Evolutionary conservation across 148 eudicot species (phyloP).

Genomic region (Diospyros kaki): DNA sequence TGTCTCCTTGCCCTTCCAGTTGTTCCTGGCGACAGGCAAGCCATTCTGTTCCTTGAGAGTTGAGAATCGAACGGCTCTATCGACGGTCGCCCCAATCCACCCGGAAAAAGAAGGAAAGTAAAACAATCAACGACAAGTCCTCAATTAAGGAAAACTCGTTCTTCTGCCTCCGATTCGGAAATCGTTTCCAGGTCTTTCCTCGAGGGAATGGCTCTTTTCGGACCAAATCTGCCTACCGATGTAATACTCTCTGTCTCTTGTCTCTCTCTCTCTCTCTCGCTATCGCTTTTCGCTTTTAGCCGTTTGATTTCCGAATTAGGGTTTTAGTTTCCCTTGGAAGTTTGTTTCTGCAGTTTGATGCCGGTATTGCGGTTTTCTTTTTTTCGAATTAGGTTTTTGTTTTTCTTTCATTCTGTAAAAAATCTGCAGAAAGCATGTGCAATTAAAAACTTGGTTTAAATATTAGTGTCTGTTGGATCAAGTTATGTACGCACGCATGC

Average conservation of each 20-base stretch:
- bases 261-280: conserved; percentile 6
- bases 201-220: not conserved
- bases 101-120: no score
- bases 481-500: no score
- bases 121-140: no score
- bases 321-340: not conserved
- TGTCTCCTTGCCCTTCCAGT: no score
- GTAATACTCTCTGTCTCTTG: conserved; percentile 1
- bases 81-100: no score
- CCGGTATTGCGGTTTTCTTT: not conserved
- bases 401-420: not conserved
- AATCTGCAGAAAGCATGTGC: no score
- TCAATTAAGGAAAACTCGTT: not conserved
- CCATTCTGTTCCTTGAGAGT: no score
- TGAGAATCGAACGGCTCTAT: no score
- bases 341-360: not conserved
- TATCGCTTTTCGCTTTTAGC: no score
- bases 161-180: not conserved
- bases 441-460: no score
- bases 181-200: not conserved
- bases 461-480: no score
- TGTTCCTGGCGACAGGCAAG: no score
- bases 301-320: not conserved
- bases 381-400: not conserved
- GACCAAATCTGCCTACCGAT: not conserved